phyloP scores from a whole-genome alignment of 2,329 filamentous ascomycete genomes.

The Pyrenochaeta sp. region DNA sequence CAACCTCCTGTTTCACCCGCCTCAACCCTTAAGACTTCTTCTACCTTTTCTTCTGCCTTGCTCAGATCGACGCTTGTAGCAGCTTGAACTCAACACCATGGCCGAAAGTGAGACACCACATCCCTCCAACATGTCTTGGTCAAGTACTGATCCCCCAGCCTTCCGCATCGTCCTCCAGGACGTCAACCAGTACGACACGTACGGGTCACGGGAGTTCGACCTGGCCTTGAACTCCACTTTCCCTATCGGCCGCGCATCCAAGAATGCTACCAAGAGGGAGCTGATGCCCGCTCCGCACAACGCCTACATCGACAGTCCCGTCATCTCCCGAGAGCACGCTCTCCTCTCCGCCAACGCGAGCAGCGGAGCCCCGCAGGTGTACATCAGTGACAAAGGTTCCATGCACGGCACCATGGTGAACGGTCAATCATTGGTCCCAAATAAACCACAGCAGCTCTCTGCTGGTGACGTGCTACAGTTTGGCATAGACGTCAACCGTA shows the following conservation, averaged over 20 bases:
- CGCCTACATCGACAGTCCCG: slow-evolving; percentile 73
- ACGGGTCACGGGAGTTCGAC: slow-evolving; percentile 41
- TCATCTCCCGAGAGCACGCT: slow-evolving; percentile 76
- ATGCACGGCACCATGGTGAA: slow-evolving; percentile 71
- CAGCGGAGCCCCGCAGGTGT: slow-evolving; percentile 45
- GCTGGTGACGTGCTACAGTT: slow-evolving; percentile 49
- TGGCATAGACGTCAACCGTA: slow-evolving; percentile 46
- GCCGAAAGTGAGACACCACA: slow-evolving; percentile 18
- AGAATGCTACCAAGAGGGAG: slow-evolving; percentile 50
- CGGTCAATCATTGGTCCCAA: slow-evolving; percentile 40
- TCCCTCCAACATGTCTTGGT: slow-evolving; percentile 3
- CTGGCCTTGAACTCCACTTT: slow-evolving; percentile 36
- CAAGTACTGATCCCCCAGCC: slow-evolving; percentile 25
- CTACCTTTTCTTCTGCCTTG: neutral
- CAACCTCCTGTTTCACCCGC: slow-evolving; percentile 2
- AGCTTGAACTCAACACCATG: slow-evolving; percentile 13
- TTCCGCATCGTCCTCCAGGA: slow-evolving; percentile 44
- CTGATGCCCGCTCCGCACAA: slow-evolving; percentile 60
- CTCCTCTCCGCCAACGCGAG: slow-evolving; percentile 44
- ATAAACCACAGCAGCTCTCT: slow-evolving; percentile 31
- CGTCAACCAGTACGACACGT: slow-evolving; percentile 52
- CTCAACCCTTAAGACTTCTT: neutral
- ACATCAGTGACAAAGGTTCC: slow-evolving; percentile 64
- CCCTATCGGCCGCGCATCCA: slow-evolving; percentile 55
- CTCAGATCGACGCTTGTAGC: neutral